Evolutionary conservation across 257 asterid species (phyloP).

Genomic region (Solanum raphanifolium): DNA sequence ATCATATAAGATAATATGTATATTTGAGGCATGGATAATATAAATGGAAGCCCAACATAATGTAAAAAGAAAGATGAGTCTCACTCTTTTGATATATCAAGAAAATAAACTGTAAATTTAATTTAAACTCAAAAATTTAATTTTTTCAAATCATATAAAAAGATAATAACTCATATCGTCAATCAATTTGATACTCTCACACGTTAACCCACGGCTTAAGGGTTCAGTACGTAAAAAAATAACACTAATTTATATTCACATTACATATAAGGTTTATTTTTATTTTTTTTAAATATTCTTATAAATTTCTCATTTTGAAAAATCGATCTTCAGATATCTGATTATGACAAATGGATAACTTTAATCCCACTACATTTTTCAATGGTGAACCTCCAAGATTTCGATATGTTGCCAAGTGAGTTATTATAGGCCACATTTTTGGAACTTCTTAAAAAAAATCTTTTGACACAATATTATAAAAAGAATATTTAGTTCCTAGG

Average conservation of each 20-base stretch:
- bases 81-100: not conserved
- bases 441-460: not conserved
- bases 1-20: not conserved
- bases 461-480: not conserved
- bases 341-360: not conserved
- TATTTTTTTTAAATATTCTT: not conserved
- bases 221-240: not conserved
- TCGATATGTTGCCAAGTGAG: not conserved
- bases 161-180: not conserved
- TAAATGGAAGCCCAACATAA: not conserved
- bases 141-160: not conserved
- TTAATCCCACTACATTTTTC: not conserved
- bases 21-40: not conserved
- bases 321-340: not conserved
- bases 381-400: not conserved
- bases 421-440: not conserved
- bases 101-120: not conserved
- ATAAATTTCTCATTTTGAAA: not conserved
- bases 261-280: not conserved
- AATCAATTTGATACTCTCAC: not conserved
- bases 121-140: not conserved
- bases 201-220: not conserved
- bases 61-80: not conserved
- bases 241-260: not conserved
- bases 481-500: not conserved